A percentile compares a stretch with the other conserved stretches of the same genome.
These are phyloP conservation scores for Penicillium malachiteum DNA, from an alignment of 495 filamentous ascomycete species.

Conservation along the genomic window DNA sequence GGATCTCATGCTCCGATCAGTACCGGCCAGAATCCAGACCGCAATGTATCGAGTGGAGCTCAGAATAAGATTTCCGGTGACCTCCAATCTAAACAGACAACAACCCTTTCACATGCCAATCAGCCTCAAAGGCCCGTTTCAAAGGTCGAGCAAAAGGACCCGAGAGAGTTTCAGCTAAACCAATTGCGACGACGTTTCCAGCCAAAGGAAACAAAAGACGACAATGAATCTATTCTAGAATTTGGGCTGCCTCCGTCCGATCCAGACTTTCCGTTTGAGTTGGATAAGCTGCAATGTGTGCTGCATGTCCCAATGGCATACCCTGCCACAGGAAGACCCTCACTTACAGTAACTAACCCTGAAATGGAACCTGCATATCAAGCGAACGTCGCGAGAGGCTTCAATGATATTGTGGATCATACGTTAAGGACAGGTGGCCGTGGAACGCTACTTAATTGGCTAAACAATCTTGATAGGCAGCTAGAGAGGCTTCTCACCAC, in stretches of 20 bases:
- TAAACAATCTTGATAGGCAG: conserved; percentile 71
- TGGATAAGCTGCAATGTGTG: conserved; percentile 68
- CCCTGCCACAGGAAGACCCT: conserved; percentile 52
- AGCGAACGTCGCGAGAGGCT: conserved; percentile 78
- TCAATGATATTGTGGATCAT: conserved; percentile 61
- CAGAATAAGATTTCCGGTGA: conserved; percentile 14
- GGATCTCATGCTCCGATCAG: conserved; percentile 3
- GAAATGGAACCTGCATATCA: conserved; percentile 80
- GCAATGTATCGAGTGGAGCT: conserved; percentile 6
- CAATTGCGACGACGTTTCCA: conserved; percentile 73
- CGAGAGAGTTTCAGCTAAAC: conserved; percentile 71
- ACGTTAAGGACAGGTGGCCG: conserved; percentile 46
- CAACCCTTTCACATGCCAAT: conserved; percentile 13
- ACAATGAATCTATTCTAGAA: conserved; percentile 54
- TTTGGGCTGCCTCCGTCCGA: conserved; percentile 78
- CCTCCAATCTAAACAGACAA: conserved; percentile 8
- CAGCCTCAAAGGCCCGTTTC: conserved; percentile 63
- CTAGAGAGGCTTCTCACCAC: conserved; percentile 71
- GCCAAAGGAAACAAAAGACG: conserved; percentile 54
- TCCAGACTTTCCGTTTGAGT: conserved; percentile 81
- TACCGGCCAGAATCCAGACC: conserved; percentile 4
- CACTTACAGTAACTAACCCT: conserved; percentile 66
- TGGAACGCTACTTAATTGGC: conserved; percentile 63
- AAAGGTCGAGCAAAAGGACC: conserved; percentile 62
- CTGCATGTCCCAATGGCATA: conserved; percentile 67